Conservation (phyloP, 106 monocot species). For the Dendrobium catenatum region DNA sequence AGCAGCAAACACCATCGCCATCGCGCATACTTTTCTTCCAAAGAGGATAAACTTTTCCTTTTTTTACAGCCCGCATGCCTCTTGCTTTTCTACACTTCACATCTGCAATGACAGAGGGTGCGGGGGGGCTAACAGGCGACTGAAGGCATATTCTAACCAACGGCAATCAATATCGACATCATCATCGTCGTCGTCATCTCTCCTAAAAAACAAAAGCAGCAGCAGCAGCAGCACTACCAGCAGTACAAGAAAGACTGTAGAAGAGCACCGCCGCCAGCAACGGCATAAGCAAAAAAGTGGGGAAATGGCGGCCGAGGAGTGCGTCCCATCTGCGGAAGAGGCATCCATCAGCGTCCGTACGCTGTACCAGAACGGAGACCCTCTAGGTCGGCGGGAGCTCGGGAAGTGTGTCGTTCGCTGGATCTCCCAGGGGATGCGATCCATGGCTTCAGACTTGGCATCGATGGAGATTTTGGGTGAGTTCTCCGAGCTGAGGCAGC, state of each 20-base stretch:
- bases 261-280: background rate
- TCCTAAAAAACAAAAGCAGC: background rate
- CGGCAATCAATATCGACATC: background rate
- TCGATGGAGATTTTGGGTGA: slow-evolving; percentile 71
- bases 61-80: background rate
- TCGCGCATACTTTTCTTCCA: background rate
- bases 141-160: background rate
- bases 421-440: slow-evolving; percentile 80
- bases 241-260: slow-evolving; percentile 5
- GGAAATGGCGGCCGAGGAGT: slow-evolving; percentile 7
- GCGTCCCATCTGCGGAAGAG: slow-evolving; percentile 58
- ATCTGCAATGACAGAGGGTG: background rate
- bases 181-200: background rate
- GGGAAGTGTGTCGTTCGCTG: slow-evolving; percentile 80
- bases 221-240: background rate
- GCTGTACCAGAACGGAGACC: slow-evolving; percentile 76
- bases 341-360: slow-evolving; percentile 52
- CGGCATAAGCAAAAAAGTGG: background rate
- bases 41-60: background rate
- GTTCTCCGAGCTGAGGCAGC: slow-evolving; percentile 48
- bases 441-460: slow-evolving; percentile 85
- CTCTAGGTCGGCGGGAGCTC: slow-evolving; percentile 66
- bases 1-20: background rate
- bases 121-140: background rate
- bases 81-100: background rate